Base-by-base conservation (phyloP, 495 filamentous ascomycete species). In the Aspergillus diversus region DNA sequence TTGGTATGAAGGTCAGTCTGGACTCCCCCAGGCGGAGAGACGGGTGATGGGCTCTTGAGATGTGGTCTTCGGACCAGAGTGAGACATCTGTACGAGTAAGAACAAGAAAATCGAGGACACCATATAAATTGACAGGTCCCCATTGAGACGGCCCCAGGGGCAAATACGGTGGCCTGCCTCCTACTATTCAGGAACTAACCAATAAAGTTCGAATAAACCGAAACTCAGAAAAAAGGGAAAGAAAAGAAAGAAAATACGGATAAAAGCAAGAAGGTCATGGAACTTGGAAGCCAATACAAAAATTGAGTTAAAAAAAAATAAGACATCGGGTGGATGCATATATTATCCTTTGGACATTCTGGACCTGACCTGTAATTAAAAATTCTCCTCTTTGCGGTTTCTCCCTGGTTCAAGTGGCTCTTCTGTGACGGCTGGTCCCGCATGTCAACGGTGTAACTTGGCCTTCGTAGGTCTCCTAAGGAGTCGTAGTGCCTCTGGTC, bases 361-460 rank as follows among this genome's bases (percentile, higher is more conserved):
- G 57, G 63, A 55, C 51, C 54, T 57, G 58, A 61, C 55, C 53
- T 53, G 55, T 65, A 65, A 63, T 67, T 63, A 63, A 63, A 63
- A 63, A 47, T 42, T 52, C 33, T 55, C 54, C 34, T 35, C 47
- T 53, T 35, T n/a, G 16, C 43, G 63, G 59, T 50, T 57, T 31
- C 33, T 53, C 16, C 31, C 31, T 65, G 57, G 57, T 55, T 55
- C 62, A 37, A 51, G 57, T 59, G 50, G 56, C 49, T 47, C 62
- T 59, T 43, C 53, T 64, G 50, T 57, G 60, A 67, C 65, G 60
- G 64, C 58, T 35, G 63, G 58, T 37, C 51, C 55, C 64, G 60
- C 56, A 49, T 53, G 57, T 55, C 58, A 60, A 66, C 61, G 59
- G 67, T 69, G 67, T 66, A 66, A 69, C 67, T 63, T 55, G 64